phyloP scores from a whole-genome alignment of 2,329 filamentous ascomycete genomes.

The Achaetomium macrosporum region DNA sequence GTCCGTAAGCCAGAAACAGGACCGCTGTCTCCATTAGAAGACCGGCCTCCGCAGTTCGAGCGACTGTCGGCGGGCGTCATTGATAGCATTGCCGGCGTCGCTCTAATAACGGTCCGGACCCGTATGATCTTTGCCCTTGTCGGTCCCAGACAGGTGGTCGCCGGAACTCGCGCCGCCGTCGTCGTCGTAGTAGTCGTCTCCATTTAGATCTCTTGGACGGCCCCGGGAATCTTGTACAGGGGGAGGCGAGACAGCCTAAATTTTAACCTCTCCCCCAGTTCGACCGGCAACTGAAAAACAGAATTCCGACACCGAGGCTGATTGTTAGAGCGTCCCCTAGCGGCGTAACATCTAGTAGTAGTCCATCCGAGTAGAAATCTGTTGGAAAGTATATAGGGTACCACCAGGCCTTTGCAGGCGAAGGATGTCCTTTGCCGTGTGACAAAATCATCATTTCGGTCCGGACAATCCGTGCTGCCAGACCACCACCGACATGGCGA shows the following conservation, averaged over 20 bases:
- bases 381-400: too few relatives aligned
- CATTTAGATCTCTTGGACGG: slow-evolving; percentile 23
- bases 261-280: slow-evolving; percentile 25
- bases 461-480: too few relatives aligned
- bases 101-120: not conserved
- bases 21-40: not conserved
- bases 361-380: too few relatives aligned
- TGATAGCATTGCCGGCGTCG: not conserved
- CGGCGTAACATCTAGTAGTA: too few relatives aligned
- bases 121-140: not conserved
- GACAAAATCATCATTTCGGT: too few relatives aligned
- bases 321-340: too few relatives aligned
- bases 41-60: not conserved
- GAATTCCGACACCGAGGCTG: too few relatives aligned
- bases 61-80: not conserved
- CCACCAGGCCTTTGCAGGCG: too few relatives aligned
- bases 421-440: too few relatives aligned
- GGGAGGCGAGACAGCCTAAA: slow-evolving; percentile 12
- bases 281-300: slow-evolving; percentile 9
- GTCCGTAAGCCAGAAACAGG: not conserved
- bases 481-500: too few relatives aligned
- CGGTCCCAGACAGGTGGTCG: not conserved
- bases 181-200: slow-evolving; percentile 21
- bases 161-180: slow-evolving; percentile 6
- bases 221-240: slow-evolving; percentile 17